These are phyloP conservation scores for Leccinum insigne DNA, from an alignment of 1,284 basidiomycete genomes.

Conservation along the genomic window DNA sequence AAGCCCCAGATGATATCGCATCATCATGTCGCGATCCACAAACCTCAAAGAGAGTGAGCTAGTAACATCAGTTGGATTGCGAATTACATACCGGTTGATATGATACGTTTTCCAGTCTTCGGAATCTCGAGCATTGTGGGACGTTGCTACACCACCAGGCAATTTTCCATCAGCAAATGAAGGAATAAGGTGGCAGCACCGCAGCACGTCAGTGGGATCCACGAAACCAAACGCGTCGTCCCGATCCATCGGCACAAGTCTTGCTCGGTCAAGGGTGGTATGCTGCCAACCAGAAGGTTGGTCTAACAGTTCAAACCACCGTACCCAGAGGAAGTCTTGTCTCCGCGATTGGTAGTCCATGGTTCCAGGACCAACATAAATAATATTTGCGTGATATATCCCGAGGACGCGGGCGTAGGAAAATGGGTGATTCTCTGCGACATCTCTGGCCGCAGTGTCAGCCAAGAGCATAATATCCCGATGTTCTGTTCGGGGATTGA, in stretches of 20 bases:
- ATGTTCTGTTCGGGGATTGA: neutral
- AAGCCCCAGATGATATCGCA: neutral
- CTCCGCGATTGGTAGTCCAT: neutral
- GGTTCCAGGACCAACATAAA: neutral
- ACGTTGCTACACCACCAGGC: neutral
- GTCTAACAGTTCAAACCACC: neutral
- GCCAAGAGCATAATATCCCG: neutral
- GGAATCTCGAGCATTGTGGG: neutral
- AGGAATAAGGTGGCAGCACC: neutral
- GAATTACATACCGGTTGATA: neutral
- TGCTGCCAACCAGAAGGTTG: neutral
- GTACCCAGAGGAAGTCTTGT: neutral
- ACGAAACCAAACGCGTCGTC: neutral
- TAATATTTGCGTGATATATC: neutral
- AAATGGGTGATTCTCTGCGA: neutral
- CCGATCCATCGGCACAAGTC: neutral
- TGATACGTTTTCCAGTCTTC: neutral
- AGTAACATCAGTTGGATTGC: neutral
- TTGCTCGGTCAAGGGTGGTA: neutral
- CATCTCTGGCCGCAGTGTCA: neutral
- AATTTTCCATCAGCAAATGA: neutral
- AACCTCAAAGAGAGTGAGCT: neutral
- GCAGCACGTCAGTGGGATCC: neutral
- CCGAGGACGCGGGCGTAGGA: neutral
- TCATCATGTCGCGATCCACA: neutral